A percentile compares a stretch with the other conserved stretches of the same genome.
Conservation (phyloP, 768 basidiomycete species). For the Xerocomus spinulosus region DNA sequence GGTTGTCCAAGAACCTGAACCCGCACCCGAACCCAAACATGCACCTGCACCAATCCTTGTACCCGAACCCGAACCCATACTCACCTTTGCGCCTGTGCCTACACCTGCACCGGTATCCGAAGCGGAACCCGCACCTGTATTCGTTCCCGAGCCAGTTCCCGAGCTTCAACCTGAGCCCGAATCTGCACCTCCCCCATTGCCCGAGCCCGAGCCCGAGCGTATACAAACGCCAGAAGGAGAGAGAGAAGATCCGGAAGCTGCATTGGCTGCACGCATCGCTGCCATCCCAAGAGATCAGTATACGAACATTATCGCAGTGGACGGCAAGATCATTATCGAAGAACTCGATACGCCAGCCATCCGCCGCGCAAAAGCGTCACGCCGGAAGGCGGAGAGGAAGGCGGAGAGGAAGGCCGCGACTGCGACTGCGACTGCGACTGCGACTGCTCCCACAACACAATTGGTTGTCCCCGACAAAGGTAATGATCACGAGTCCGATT, state of each 20-base stretch:
- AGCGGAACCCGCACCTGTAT: not conserved
- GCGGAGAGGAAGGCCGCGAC: conserved; percentile 6
- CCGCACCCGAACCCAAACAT: not conserved
- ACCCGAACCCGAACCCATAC: not conserved
- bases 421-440: not conserved
- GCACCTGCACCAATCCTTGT: not conserved
- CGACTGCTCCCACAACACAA: conserved; percentile 7
- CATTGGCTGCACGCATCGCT: conserved; percentile 26
- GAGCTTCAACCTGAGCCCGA: not conserved
- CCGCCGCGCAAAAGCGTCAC: conserved; percentile 52
- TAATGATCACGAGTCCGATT: conserved; percentile 35
- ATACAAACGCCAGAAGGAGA: not conserved
- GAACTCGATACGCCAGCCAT: conserved; percentile 68
- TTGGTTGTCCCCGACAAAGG: conserved; percentile 4
- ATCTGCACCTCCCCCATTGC: too few species aligned
- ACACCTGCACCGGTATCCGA: not conserved
- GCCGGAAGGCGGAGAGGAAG: conserved; percentile 40
- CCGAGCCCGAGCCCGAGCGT: not conserved
- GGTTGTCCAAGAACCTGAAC: not conserved
- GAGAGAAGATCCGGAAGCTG: conserved; percentile 8
- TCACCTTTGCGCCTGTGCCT: too few species aligned
- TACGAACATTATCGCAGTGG: conserved; percentile 31
- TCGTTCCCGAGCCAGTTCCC: too few species aligned
- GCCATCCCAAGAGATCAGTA: conserved; percentile 27
- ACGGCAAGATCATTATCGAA: conserved; percentile 60